phyloP scores from a whole-genome alignment of 2,329 filamentous ascomycete species.

The Macrophomina phaseolina region DNA sequence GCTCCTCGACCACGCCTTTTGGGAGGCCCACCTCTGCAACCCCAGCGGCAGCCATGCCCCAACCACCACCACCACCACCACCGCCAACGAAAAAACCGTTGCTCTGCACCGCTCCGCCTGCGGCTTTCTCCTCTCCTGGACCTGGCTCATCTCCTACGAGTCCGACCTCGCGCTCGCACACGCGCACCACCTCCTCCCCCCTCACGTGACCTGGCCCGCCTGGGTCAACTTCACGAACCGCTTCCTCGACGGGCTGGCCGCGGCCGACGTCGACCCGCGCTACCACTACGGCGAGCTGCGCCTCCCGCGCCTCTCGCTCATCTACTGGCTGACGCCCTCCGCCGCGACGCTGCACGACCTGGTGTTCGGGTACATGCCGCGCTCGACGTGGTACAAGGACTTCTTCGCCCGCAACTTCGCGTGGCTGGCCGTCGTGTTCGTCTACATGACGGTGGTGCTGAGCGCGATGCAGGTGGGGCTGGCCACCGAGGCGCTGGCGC shows the following conservation, averaged over 20 bases:
- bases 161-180: slow-evolving; percentile 43
- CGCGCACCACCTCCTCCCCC: slow-evolving; percentile 37
- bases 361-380: background rate
- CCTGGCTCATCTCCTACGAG: slow-evolving; percentile 42
- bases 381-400: background rate
- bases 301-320: slow-evolving; percentile 36
- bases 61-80: slow-evolving; percentile 30
- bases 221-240: background rate
- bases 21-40: slow-evolving; percentile 29
- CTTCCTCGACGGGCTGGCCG: slow-evolving; percentile 24
- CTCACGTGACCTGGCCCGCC: background rate
- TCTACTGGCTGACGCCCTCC: background rate
- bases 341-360: background rate
- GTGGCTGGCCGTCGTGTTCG: background rate
- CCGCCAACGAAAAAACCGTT: background rate
- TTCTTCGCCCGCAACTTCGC: background rate
- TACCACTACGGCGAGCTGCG: slow-evolving; percentile 45
- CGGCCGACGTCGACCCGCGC: slow-evolving; percentile 44
- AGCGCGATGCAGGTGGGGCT: background rate
- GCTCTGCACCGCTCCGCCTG: slow-evolving; percentile 36
- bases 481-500: background rate
- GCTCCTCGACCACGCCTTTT: slow-evolving; percentile 40
- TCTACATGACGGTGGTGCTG: background rate
- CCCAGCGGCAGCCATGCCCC: background rate
- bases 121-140: slow-evolving; percentile 42